Evolutionary conservation across 306 rosid species (phyloP).

Genomic region (Vicia sativa): DNA sequence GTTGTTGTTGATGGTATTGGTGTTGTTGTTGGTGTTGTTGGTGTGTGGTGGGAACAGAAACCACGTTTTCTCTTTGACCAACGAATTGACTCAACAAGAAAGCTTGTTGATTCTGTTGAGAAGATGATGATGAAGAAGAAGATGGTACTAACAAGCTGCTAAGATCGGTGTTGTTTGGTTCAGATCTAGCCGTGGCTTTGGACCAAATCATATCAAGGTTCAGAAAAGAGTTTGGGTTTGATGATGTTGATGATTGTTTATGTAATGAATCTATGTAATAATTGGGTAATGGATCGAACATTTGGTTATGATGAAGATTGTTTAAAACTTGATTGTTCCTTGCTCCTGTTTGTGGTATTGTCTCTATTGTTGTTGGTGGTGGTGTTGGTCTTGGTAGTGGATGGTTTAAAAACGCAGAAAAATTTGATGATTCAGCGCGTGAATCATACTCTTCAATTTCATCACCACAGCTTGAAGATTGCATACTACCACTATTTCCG

Average conservation of each 20-base stretch:
- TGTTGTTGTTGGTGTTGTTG: constrained; percentile 1
- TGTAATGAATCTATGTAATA: constrained; percentile 56
- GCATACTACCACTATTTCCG: constrained; percentile 81
- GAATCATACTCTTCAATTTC: constrained; percentile 74
- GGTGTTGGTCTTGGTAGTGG: background rate
- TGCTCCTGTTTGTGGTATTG: too few species aligned
- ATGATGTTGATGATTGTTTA: constrained; percentile 16
- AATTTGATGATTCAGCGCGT: constrained; percentile 52
- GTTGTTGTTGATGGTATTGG: background rate
- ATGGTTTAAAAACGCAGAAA: constrained; percentile 56
- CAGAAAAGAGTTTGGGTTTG: constrained; percentile 43
- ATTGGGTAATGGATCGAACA: constrained; percentile 60
- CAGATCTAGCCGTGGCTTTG: constrained; percentile 53
- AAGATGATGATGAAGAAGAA: constrained; percentile 30
- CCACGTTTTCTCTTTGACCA: constrained; percentile 36
- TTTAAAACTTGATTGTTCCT: too few species aligned
- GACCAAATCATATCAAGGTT: constrained; percentile 64
- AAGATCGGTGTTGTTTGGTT: constrained; percentile 55
- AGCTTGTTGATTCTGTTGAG: constrained; percentile 46
- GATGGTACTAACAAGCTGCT: constrained; percentile 7
- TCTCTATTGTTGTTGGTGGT: constrained; percentile 1
- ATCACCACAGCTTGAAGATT: constrained; percentile 88
- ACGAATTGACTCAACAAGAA: constrained; percentile 47
- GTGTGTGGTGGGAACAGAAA: constrained; percentile 39
- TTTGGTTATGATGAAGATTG: constrained; percentile 6